Evolutionary conservation across 148 eudicot species (phyloP), one percentile per base, ranked within the genome.

Genomic region (Salicornia ramosissima): DNA sequence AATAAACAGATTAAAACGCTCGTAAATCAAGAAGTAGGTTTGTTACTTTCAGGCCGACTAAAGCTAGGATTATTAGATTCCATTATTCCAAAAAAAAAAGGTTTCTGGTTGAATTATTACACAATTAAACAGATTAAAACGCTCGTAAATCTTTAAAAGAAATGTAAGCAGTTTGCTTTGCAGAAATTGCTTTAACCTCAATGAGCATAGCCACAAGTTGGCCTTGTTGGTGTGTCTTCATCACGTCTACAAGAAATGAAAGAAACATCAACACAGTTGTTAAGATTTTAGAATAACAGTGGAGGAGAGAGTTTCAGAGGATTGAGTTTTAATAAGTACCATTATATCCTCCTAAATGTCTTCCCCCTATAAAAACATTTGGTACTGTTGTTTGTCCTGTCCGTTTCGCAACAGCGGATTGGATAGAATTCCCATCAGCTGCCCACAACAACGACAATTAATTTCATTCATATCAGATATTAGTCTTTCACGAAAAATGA

Each of bases 331-430:
- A n/a, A n/a, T n/a, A n/a, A 5, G 56, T 73, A 89, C 92, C 73
- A 31, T 89, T 90, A 59, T 79, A 88, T 53, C 96, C 96, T 16
- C 97, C 96, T 22, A 85, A 61, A 45, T 86, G 90, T 68, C 86
- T 83, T 56, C 92, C 92, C 50, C 90, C 87, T 13, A 91, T 83
- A 73, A 91, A 91, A 64, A 89, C 96, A 71, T 89, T 89, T 0
- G 97, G 97, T 25, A 91, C 97, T 11, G 97, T 87, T 46, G 85
- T 77, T 74, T 89, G 97, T 66, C 86, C 89, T 5, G 97, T 87
- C 96, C 88, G 84, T 79, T 86, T 85, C 11, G 49, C 70, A 28
- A 91, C 84, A 25, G 90, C 96, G 6, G 86, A 59, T 77, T 91
- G 97, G 45, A 85, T 79, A 4, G 67, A 88, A 51, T 71, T 71